Percentiles rank a stretch among this genome's conserved stretches.
Evolutionary conservation across 2,329 filamentous ascomycete genomes (phyloP).

Genomic region (Aspergillus ochraceus): DNA sequence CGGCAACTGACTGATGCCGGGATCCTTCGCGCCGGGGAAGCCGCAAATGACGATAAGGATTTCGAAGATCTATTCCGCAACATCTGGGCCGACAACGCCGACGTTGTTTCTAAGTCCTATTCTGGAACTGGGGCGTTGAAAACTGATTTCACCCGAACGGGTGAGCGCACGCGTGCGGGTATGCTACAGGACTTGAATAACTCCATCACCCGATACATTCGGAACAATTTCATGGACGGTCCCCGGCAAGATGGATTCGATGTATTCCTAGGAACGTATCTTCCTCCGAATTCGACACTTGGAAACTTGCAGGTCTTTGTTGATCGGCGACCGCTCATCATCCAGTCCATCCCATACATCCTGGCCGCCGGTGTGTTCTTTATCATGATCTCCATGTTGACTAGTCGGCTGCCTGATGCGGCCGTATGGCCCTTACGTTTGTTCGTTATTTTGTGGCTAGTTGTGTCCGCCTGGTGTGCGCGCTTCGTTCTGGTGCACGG

Average conservation of each 20-base stretch:
- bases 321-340: slow-evolving; percentile 79
- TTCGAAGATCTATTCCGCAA: slow-evolving; percentile 96
- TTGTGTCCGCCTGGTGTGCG: slow-evolving; percentile 68
- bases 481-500: slow-evolving; percentile 81
- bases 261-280: slow-evolving; percentile 84
- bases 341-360: slow-evolving; percentile 93
- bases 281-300: slow-evolving; percentile 69
- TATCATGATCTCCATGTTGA: slow-evolving; percentile 72
- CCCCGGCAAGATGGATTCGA: slow-evolving; percentile 95
- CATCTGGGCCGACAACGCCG: slow-evolving; percentile 97
- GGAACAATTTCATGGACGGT: slow-evolving; percentile 93
- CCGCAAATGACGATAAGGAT: slow-evolving; percentile 72
- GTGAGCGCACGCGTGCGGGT: slow-evolving; percentile 80
- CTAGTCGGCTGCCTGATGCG: slow-evolving; percentile 68
- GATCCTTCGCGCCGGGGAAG: slow-evolving; percentile 72
- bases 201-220: slow-evolving; percentile 82
- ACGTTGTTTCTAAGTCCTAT: slow-evolving; percentile 89
- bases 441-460: slow-evolving; percentile 76
- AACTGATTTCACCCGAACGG: slow-evolving; percentile 95
- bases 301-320: slow-evolving; percentile 75
- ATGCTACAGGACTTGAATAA: slow-evolving; percentile 85
- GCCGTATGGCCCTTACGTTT: slow-evolving; percentile 78
- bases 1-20: slow-evolving; percentile 85
- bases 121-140: slow-evolving; percentile 96
- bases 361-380: slow-evolving; percentile 84